Base-by-base conservation (phyloP, 2,329 filamentous ascomycete species). In the Verticillium albo-atrum region DNA sequence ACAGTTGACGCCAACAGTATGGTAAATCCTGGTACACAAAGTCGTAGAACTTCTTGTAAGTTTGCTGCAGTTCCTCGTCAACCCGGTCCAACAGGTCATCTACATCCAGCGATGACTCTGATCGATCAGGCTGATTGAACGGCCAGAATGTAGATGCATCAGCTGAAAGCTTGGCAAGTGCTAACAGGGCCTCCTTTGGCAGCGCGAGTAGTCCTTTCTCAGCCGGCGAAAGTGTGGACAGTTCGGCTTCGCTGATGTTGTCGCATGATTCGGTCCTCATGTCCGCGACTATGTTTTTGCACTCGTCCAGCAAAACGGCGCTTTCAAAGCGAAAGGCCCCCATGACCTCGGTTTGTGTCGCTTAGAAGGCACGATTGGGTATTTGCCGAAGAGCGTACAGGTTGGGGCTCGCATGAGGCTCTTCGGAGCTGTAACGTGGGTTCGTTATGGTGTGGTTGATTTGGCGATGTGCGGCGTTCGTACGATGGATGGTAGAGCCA, bases 1-100 rank as follows among this genome's bases (percentile, higher is more conserved):
- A 92, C 5, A 93, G 73, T 63, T 86, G 79, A 26, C 87, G 78
- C 91, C 90, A 95, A 67, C 82, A 85, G 9, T 71, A 68, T 0
- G 88, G 89, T 6, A 94, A 82, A 32, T 86, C 79, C 62, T 82
- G 83, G 70, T 85, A 92, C 1, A 85, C 81, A 62, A 85, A 91
- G 4, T 87, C 82, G 66, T 93, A 89, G 62, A 94, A 84, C 64
- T 52, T 47, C 15, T 58, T 55, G 47, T 64, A 64, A 2, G 60
- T 61, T 20, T 34, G 47, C 37, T 52, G 30, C 2, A 63, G 57
- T 17, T 60, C 50, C 10, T 27, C 27, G 37, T 64, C 62, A 2
- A 64, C 55, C 17, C n/a, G 56, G 20, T 53, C 14, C 3, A 30
- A 15, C n/a, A 53, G 27, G 6, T 30, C 51, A 6, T 7, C 12